Conservation (phyloP, 2,329 filamentous ascomycete species). For the Alternaria sp. region DNA sequence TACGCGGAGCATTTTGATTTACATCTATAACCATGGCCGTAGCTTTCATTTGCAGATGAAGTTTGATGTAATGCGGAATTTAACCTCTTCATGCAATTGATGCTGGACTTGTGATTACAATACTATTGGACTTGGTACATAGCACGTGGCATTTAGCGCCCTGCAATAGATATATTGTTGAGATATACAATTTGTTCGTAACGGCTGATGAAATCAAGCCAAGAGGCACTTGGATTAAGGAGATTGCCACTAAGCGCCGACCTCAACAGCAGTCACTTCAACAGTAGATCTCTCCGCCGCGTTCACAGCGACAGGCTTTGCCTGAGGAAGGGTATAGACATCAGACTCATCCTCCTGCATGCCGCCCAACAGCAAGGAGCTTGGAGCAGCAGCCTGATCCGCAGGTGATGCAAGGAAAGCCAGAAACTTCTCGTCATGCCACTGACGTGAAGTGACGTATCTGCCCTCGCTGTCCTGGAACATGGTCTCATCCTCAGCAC, state of each 20-base stretch:
- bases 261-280: conserved; percentile 13
- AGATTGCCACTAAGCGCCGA: conserved; percentile 8
- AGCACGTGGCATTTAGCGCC: not conserved
- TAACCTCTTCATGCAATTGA: not conserved
- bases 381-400: conserved; percentile 18
- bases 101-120: not conserved
- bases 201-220: not conserved
- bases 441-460: conserved; percentile 59
- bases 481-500: conserved; percentile 65
- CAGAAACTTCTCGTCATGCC: conserved; percentile 48
- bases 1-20: not conserved
- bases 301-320: conserved; percentile 5
- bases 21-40: not conserved
- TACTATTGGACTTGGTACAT: not conserved
- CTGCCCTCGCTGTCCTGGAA: conserved; percentile 65
- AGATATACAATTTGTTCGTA: conserved; percentile 1
- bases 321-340: conserved; percentile 7
- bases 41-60: not conserved
- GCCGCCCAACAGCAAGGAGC: conserved; percentile 14
- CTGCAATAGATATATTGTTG: not conserved
- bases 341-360: conserved; percentile 19
- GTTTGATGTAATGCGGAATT: not conserved
- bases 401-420: conserved; percentile 35
- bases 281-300: conserved; percentile 1
- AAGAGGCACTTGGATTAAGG: not conserved